Base-by-base conservation (phyloP, 257 asterid genomes). In the Penstemon newberryi region DNA sequence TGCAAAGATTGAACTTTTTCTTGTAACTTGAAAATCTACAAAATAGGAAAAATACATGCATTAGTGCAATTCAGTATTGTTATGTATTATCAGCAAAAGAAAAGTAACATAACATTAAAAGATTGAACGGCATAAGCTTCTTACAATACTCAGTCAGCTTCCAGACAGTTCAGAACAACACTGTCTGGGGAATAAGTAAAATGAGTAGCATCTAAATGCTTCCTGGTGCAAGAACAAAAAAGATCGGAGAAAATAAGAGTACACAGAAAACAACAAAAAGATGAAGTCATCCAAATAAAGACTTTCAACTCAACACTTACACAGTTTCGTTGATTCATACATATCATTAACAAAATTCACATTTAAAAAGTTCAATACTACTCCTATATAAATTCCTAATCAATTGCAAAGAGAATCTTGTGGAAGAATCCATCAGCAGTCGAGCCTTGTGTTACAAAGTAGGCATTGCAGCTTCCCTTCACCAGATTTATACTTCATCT, bases 1-100 rank as follows among this genome's bases (percentile, higher is more conserved):
- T 15, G 18, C 18, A 82, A 69, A 12, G 95, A 75, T 69, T 89
- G 93, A 45, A 89, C 76, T 84, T 85, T 84, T 77, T 91, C 94
- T 70, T 91, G 96, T 68, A 91, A 57, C 79, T 89, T 89, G 52
- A 78, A 60, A 65, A 87, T 81, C 96, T 89, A 84, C 77, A 79
- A 38, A 70, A 67, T 25, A 51, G 60, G 41, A 66, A 33, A 56
- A 7, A 49, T 18, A 25, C 8, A 65, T 10, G 7, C 1, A 38
- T 18, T 61, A 39, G 37, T 40, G 53, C 25, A 69, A 12, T 56
- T 18, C 42, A 4, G 50, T 45, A 45, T 60, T 46, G 19, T 15
- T 49, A 36, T 25, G 33, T 25, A 25, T 25, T 25, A 58, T 40
- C 18, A 58, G 49, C 42, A 0, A 11, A 13, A 57, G 11, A 33